Percentiles rank a stretch among this genome's conserved stretches.
Conservation (phyloP, 257 asterid species). For the Datura wrightii region DNA sequence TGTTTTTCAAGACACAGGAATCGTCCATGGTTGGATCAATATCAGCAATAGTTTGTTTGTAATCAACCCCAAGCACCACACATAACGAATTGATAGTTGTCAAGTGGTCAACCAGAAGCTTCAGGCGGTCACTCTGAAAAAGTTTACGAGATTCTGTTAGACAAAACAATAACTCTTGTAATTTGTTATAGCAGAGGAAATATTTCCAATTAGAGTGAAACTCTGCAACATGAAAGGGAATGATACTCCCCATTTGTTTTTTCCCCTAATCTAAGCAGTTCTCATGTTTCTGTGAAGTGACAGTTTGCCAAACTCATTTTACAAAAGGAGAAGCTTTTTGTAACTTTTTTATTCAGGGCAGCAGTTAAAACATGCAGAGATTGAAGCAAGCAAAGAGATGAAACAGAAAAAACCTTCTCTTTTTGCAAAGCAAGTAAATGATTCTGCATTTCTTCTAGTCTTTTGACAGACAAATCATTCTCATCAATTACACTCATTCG, state of each 20-base stretch:
- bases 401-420: slow-evolving; percentile 59
- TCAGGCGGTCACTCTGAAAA: slow-evolving; percentile 67
- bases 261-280: background rate
- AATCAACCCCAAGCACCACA: slow-evolving; percentile 81
- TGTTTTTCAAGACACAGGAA: slow-evolving; percentile 50
- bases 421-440: slow-evolving; percentile 63
- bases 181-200: slow-evolving; percentile 19
- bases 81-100: slow-evolving; percentile 59
- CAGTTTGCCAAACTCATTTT: background rate
- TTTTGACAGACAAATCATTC: slow-evolving; percentile 69
- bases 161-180: slow-evolving; percentile 13
- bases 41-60: slow-evolving; percentile 53
- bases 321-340: background rate
- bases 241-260: background rate
- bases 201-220: slow-evolving; percentile 15
- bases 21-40: slow-evolving; percentile 71
- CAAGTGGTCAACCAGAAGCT: slow-evolving; percentile 64
- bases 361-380: background rate
- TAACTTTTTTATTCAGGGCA: background rate
- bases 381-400: slow-evolving; percentile 26
- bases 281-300: background rate
- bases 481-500: slow-evolving; percentile 50
- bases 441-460: slow-evolving; percentile 62
- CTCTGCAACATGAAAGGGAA: background rate
- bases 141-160: slow-evolving; percentile 27